Evolutionary conservation across 495 filamentous ascomycete species (phyloP), one percentile per base, ranked within the genome.

Genomic region (Clavariopsis aquatica): DNA sequence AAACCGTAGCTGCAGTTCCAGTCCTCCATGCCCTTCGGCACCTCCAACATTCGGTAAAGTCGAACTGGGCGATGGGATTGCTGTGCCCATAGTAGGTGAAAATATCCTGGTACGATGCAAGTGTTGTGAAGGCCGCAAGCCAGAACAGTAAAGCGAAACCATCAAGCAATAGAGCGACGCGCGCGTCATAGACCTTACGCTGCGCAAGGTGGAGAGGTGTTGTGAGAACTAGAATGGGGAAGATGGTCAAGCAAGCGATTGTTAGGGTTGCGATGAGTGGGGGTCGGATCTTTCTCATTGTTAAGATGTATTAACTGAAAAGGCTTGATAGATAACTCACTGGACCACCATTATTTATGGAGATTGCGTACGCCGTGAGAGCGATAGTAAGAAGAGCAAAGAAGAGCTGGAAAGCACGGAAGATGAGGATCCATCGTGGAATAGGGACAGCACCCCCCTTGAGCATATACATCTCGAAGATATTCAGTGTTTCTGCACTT

Each of bases 211-310:
- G 52, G 12, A 71, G 60, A 1, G 68, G 68, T 6, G 68, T 64
- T 13, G 53, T 61, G 15, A 71, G 41, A 19, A 64, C 1, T 0
- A 71, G 54, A 43, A 67, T 66, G 2, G 68, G 68, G 26, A 71
- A 1, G 7, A 71, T 10, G 24, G 64, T 71, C 0, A 71, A 41
- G 36, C 26, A 8, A 15, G 68, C 59, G 34, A 67, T 71, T 31
- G 77, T 69, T 22, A 72, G 66, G 5, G 65, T 66, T 1, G 73
- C 65, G 24, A 78, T 73, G 49, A 78, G 69, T 15, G 68, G 69
- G 20, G 75, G 74, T 38, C 72, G 74, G 61, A 78, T 64, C 68
- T 71, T 19, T 24, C 34, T 10, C 4, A 7, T 1, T 54, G 56
- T 70, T 29, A 66, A 64, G 4, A 54, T 6, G 26, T 13, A 22